phyloP scores from a whole-genome alignment of 495 filamentous ascomycete species.

The Hyaloscypha hepaticicola region DNA sequence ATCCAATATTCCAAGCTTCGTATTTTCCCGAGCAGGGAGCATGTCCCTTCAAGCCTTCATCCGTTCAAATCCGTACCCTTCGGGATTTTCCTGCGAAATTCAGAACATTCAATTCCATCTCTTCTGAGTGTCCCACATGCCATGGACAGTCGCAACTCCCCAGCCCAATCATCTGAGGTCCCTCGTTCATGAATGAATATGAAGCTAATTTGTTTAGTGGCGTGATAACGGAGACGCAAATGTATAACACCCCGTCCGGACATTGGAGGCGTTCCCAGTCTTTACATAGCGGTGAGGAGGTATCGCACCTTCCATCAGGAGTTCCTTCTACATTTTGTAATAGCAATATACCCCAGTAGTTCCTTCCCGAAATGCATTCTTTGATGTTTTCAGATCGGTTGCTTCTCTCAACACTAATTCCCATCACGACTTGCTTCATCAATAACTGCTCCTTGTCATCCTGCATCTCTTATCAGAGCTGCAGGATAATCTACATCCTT shows the following conservation, averaged over 20 bases:
- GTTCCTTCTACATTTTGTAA: slow-evolving; percentile 15
- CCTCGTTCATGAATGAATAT: too few species aligned
- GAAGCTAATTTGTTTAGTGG: slow-evolving; percentile 35
- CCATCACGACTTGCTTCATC: neutral
- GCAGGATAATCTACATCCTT: neutral
- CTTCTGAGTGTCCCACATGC: too few species aligned
- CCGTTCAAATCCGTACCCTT: too few species aligned
- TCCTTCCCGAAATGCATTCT: neutral
- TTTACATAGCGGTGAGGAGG: neutral
- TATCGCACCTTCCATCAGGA: slow-evolving; percentile 18
- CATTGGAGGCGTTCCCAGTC: neutral
- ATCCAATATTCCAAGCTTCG: too few species aligned
- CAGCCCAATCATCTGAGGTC: too few species aligned
- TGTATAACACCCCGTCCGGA: slow-evolving; percentile 25
- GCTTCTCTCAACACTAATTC: neutral
- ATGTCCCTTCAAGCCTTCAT: too few species aligned
- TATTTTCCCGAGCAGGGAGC: too few species aligned
- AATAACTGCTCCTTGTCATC: neutral
- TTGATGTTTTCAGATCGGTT: neutral
- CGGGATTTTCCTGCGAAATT: too few species aligned
- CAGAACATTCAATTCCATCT: too few species aligned
- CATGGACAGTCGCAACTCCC: too few species aligned
- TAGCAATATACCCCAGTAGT: slow-evolving; percentile 8
- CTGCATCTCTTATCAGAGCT: neutral
- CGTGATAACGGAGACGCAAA: slow-evolving; percentile 41